Evolutionary conservation across 768 basidiomycete genomes (phyloP).

Genomic region (Suillus fuscotomentosus): DNA sequence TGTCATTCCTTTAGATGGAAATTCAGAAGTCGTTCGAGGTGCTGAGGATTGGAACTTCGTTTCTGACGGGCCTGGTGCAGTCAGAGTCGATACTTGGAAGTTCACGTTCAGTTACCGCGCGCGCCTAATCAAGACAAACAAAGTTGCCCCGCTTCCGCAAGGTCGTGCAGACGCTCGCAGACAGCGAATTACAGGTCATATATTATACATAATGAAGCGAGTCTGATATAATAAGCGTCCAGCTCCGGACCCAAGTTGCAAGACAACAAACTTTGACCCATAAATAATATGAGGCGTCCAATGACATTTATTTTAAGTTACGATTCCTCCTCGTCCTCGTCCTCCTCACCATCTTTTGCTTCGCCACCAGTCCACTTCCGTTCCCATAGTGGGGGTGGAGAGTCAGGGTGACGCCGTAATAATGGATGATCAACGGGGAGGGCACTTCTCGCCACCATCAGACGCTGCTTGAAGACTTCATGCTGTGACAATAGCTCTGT

Average conservation of each 20-base stretch:
- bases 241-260: background rate
- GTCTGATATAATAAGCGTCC: background rate
- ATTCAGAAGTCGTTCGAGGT: background rate
- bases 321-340: constrained; percentile 47
- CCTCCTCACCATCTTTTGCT: constrained; percentile 43
- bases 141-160: background rate
- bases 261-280: background rate
- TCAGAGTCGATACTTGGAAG: background rate
- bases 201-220: constrained; percentile 4
- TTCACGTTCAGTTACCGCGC: background rate
- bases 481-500: constrained; percentile 63
- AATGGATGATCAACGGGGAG: constrained; percentile 65
- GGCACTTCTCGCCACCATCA: constrained; percentile 54
- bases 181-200: background rate
- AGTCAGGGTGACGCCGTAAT: constrained; percentile 30
- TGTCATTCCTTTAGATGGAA: constrained; percentile 15
- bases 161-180: background rate
- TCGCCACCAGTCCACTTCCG: constrained; percentile 81
- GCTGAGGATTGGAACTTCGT: background rate
- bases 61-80: background rate
- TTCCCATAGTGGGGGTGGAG: constrained; percentile 63
- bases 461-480: constrained; percentile 51
- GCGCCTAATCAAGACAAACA: background rate
- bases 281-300: background rate
- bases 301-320: background rate